Evolutionary conservation across 345 rosid species (phyloP), one percentile per base, ranked within the genome.

Genomic region (Kernera saxatilis): DNA sequence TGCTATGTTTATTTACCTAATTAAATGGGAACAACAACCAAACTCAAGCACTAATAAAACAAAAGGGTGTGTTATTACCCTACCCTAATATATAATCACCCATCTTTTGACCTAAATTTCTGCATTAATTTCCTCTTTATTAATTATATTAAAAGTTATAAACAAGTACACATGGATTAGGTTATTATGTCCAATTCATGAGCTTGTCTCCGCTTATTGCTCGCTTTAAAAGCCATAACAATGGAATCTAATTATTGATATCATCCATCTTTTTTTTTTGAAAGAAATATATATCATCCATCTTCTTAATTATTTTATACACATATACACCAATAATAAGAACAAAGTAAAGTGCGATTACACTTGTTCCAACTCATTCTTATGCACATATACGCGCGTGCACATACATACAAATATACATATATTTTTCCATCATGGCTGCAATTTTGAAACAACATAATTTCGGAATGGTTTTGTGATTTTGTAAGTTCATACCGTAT

Each of bases 281-380:
- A n/a, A n/a, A n/a, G n/a, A n/a, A n/a, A n/a, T n/a, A n/a, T n/a
- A n/a, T n/a, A n/a, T n/a, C 54, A 52, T 32, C 46, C 63, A 76
- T 70, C 26, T 70, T 56, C 8, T 37, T 76, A 26, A 10, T 8
- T 52, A 26, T 70, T 22, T 37, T 55, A 64, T 55, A 76, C 39
- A 62, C 22, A 62, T 54, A 53, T 45, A 69, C 51, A 74, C 74
- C 69, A 74, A 59, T 68, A 33, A 68, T 75, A 60, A 68, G n/a
- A 60, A 33, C 43, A 68, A 60, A 68, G 18, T 75, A 61, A 52
- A 68, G 70, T 68, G 74, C 70, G 14, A 27, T 75, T 68, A 69
- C 74, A 75, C 50, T 67, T 74, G 49, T 68, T 75, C 78, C 78
- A 75, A 75, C 79, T 69, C 74, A 75, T 75, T 61, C 65, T 68